A percentile compares a stretch with the other conserved stretches of the same genome.
phyloP scores from a whole-genome alignment of 352 stramenopile genomes.

The Phytophthora multivora region DNA sequence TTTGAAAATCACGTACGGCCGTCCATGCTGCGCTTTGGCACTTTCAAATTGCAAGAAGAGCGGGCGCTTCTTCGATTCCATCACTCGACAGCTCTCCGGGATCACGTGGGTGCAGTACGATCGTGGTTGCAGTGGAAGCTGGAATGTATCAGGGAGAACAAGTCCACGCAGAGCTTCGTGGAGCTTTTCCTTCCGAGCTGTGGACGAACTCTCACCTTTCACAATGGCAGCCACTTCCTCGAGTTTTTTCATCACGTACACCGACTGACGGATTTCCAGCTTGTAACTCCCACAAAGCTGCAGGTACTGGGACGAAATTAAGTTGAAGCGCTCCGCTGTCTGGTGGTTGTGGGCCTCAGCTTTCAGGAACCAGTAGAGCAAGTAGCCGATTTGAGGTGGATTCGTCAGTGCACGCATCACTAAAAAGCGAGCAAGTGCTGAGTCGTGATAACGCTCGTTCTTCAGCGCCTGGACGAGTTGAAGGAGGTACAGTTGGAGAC shows the following conservation, averaged over 20 bases:
- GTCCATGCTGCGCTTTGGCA: conserved; percentile 61
- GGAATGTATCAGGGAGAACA: conserved; percentile 81
- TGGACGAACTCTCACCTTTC: conserved; percentile 52
- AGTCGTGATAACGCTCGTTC: conserved; percentile 87
- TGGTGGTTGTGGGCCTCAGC: conserved; percentile 71
- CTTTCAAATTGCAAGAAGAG: conserved; percentile 89
- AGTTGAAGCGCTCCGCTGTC: conserved; percentile 65
- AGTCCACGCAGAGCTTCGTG: conserved; percentile 60
- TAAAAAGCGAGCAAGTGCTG: conserved; percentile 75
- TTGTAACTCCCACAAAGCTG: conserved; percentile 89
- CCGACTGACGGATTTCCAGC: conserved; percentile 89
- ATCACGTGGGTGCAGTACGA: conserved; percentile 83
- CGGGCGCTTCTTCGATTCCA: conserved; percentile 94
- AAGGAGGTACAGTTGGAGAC: conserved; percentile 85
- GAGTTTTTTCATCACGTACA: conserved; percentile 93
- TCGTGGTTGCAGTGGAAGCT: conserved; percentile 86
- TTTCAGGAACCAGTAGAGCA: conserved; percentile 84
- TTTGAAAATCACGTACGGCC: conserved; percentile 91
- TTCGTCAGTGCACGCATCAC: conserved; percentile 79
- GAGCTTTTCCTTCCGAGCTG: conserved; percentile 55
- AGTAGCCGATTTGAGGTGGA: conserved; percentile 79
- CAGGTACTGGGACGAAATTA: conserved; percentile 83
- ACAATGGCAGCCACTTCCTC: conserved; percentile 74
- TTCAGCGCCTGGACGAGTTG: conserved; percentile 88
- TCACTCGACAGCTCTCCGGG: conserved; percentile 87